phyloP scores from a whole-genome alignment of 2,329 filamentous ascomycete genomes.

The Apiospora marii region DNA sequence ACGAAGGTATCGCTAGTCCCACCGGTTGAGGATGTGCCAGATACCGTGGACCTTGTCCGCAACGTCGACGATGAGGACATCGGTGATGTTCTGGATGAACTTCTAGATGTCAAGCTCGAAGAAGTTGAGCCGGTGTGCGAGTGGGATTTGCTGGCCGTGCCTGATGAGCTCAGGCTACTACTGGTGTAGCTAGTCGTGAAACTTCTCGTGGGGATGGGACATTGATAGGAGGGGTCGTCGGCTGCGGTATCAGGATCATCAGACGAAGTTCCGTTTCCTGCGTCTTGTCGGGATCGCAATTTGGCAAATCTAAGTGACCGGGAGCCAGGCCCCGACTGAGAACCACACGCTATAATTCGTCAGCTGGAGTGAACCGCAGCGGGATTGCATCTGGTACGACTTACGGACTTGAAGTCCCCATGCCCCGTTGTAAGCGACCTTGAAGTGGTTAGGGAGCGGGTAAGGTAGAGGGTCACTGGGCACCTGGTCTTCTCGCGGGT shows the following conservation, averaged over 20 bases:
- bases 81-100: neutral
- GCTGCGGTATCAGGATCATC: neutral
- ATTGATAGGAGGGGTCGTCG: neutral
- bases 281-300: too few relatives aligned
- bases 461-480: neutral
- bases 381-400: neutral
- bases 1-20: too few relatives aligned
- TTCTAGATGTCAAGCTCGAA: neutral
- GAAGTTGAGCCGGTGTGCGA: neutral
- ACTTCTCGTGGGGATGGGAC: neutral
- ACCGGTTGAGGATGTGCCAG: neutral
- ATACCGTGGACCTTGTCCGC: neutral
- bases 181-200: conserved; percentile 5
- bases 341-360: too few relatives aligned
- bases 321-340: neutral
- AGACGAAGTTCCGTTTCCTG: neutral
- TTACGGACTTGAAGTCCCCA: conserved; percentile 8
- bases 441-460: neutral
- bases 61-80: neutral
- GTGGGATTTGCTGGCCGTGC: neutral
- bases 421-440: conserved; percentile 1
- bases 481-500: accelerated
- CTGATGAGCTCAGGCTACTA: neutral
- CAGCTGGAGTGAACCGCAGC: too few relatives aligned
- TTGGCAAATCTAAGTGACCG: too few relatives aligned